Percentiles rank a stretch among this genome's conserved stretches.
Conservation (phyloP, 1,284 basidiomycete genomes). For the Cystobasidium slooffiae region DNA sequence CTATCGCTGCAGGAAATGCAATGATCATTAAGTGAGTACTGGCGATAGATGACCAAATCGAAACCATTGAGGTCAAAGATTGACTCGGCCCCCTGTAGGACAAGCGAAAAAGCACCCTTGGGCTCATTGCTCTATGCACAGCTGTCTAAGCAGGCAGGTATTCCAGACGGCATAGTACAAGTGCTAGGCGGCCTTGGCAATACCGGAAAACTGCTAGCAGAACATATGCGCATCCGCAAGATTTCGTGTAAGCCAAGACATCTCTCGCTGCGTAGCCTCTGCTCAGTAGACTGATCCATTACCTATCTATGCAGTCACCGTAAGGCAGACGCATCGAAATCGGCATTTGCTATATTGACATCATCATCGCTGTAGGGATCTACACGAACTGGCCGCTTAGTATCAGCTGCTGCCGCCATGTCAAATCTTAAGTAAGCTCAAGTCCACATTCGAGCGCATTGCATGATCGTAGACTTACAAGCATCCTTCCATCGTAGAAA, state of each 20-base stretch:
- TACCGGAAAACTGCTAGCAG: background rate
- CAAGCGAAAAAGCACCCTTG: slow-evolving; percentile 8
- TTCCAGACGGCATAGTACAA: slow-evolving; percentile 2
- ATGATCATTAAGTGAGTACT: slow-evolving; percentile 40
- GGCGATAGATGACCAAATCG: too few relatives aligned
- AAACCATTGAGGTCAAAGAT: too few relatives aligned
- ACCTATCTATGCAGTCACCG: background rate
- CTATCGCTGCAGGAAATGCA: slow-evolving; percentile 39
- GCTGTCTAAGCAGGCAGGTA: background rate
- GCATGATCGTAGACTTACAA: too few relatives aligned
- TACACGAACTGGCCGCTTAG: background rate
- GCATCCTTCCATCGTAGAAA: too few relatives aligned
- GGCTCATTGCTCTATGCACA: too few relatives aligned
- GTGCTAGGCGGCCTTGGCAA: background rate
- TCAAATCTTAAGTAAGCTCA: slow-evolving; percentile 51
- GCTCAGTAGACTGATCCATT: background rate
- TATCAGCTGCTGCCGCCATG: slow-evolving; percentile 44
- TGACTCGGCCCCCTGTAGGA: background rate
- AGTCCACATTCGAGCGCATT: too few relatives aligned
- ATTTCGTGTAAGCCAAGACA: background rate
- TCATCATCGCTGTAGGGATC: too few relatives aligned
- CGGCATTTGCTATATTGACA: too few relatives aligned
- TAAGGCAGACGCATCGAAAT: too few relatives aligned
- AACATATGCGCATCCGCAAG: slow-evolving; percentile 8
- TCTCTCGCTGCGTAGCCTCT: background rate